These are phyloP conservation scores for Lagenidium sp. DNA, from an alignment of 352 stramenopile species.

Conservation along the genomic window DNA sequence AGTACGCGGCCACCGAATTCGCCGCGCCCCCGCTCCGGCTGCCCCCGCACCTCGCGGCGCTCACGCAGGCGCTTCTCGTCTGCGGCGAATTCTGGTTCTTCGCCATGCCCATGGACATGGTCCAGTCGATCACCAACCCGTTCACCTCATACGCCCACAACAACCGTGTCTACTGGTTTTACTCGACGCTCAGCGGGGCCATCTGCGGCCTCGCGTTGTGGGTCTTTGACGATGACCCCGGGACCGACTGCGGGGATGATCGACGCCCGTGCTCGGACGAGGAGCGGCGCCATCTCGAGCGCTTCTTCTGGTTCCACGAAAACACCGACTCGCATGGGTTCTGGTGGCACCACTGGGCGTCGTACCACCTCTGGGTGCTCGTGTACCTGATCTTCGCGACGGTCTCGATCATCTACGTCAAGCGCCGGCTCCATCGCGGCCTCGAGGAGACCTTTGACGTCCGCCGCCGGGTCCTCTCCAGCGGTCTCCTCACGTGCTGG, in stretches of 20 bases:
- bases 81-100: slow-evolving; percentile 88
- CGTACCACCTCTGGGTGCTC: slow-evolving; percentile 77
- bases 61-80: slow-evolving; percentile 71
- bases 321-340: slow-evolving; percentile 69
- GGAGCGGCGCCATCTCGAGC: slow-evolving; percentile 12
- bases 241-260: slow-evolving; percentile 7
- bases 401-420: slow-evolving; percentile 68
- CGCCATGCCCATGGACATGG: slow-evolving; percentile 82
- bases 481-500: slow-evolving; percentile 69
- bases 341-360: slow-evolving; percentile 76
- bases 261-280: slow-evolving; percentile 8
- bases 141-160: slow-evolving; percentile 86
- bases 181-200: slow-evolving; percentile 60
- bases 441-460: slow-evolving; percentile 84
- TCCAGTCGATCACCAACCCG: slow-evolving; percentile 85
- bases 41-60: slow-evolving; percentile 49
- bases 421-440: slow-evolving; percentile 54
- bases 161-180: slow-evolving; percentile 78
- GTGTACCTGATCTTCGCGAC: slow-evolving; percentile 69
- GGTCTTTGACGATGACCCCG: slow-evolving; percentile 30
- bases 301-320: slow-evolving; percentile 82
- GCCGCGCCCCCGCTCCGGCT: slow-evolving; percentile 28
- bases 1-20: slow-evolving; percentile 71
- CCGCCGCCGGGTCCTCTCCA: slow-evolving; percentile 60
- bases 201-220: slow-evolving; percentile 60